Conservation (phyloP, 139 green algal genomes). For the Chlamydomonas eustigma region DNA sequence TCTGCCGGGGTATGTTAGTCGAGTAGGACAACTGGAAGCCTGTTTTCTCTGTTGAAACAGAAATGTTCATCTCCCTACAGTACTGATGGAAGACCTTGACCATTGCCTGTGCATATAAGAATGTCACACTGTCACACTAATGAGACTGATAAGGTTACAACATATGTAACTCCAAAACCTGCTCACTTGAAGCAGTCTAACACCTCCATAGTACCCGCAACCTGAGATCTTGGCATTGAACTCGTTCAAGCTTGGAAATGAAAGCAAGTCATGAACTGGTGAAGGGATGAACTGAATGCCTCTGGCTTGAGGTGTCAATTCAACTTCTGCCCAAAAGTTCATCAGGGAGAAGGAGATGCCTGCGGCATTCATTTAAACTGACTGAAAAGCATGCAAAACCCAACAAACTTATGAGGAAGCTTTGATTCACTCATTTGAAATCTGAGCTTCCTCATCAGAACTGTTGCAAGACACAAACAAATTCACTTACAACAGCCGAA, state of each 20-base stretch:
- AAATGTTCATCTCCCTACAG: slow-evolving; percentile 48
- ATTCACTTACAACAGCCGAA: slow-evolving; percentile 37
- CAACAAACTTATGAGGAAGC: background rate
- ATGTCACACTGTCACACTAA: background rate
- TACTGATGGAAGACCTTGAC: slow-evolving; percentile 59
- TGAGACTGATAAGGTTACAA: background rate
- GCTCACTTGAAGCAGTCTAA: slow-evolving; percentile 69
- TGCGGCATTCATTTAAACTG: slow-evolving; percentile 10
- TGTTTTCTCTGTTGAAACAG: slow-evolving; percentile 26
- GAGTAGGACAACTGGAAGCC: slow-evolving; percentile 79
- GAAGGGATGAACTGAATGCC: slow-evolving; percentile 52
- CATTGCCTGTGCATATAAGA: slow-evolving; percentile 47
- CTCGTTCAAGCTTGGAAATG: slow-evolving; percentile 42
- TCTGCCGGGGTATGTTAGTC: slow-evolving; percentile 82
- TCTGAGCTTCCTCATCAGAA: background rate
- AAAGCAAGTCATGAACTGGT: slow-evolving; percentile 51
- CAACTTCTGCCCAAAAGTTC: slow-evolving; percentile 76
- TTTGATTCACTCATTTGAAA: background rate
- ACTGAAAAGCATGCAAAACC: background rate
- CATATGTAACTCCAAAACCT: background rate
- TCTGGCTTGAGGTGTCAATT: background rate
- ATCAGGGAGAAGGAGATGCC: slow-evolving; percentile 58
- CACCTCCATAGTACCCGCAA: slow-evolving; percentile 76
- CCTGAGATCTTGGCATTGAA: slow-evolving; percentile 30
- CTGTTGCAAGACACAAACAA: background rate